Base-by-base conservation (phyloP, 2,329 filamentous ascomycete species). In the Orbilia quercus region DNA sequence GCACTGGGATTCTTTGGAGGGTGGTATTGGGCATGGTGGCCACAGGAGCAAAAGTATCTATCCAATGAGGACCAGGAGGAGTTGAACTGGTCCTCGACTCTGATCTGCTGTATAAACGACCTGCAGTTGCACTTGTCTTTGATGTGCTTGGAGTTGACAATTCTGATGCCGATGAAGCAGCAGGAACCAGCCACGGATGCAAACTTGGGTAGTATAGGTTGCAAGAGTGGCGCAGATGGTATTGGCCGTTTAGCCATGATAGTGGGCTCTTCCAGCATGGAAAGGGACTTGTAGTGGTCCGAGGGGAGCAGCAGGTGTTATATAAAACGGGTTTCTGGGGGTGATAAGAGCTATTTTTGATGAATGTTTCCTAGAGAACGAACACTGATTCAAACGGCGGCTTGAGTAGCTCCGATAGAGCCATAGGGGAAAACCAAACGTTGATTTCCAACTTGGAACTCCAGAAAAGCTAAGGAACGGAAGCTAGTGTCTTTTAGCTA, bases 21-120 rank as follows among this genome's bases (percentile, higher is more conserved):
- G 60, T 73, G 69, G 55, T 66, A 73, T 60, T 73, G 69, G 16
- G 69, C 69, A 73, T 73, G 69, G 48, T 73, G 69, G 25, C 69
- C 69, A 54, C 69, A 73, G 40, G 69, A 73, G 55, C 69, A 73
- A 66, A 73, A 73, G 60, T 73, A 73, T 62, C 60, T 73, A 42
- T 73, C 69, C 69, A 73, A 22, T 47, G 69, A 73, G 36, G 69
- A 73, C 69, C 69, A 73, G 18, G 69, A 73, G 60, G 62, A 66
- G 48, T 53, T 48, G 42, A 48, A 57, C 20, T 66, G 62, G 9
- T 57, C 60, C 18, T 66, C 69, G 23, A 66, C 54, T 47, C 55
- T 51, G n/a, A 54, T 42, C 45, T 73, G 62, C 48, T 73, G 69
- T 28, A 66, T 66, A 20, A 73, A 73, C 12, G 69, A 73, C 38